A percentile compares a stretch with the other conserved stretches of the same genome.
Evolutionary conservation across 2,329 filamentous ascomycete species (phyloP).

Genomic region (Tolypocladium amazonense): DNA sequence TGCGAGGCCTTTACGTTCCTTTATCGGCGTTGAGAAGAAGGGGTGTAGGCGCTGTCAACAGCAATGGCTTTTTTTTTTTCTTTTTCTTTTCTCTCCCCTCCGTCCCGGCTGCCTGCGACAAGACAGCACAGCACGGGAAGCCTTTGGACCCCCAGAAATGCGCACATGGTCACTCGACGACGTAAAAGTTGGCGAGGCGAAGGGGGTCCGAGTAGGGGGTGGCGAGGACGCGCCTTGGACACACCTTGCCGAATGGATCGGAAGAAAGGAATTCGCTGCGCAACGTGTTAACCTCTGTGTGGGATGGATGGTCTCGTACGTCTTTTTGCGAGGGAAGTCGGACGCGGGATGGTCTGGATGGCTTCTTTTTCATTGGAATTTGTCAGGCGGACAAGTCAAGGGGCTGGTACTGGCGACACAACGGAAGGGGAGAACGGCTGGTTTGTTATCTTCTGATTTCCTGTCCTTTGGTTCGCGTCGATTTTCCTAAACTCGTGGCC

Average conservation of each 20-base stretch:
- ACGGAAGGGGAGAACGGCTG: not conserved
- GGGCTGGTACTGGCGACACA: not conserved
- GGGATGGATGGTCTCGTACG: not conserved
- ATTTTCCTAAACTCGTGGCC: not conserved
- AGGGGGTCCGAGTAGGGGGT: not conserved
- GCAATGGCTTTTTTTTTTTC: not conserved
- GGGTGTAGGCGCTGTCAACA: slow-evolving; percentile 9
- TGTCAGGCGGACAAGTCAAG: not conserved
- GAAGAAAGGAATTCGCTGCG: not conserved
- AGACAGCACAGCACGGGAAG: not conserved
- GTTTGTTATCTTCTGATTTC: slow-evolving; percentile 1
- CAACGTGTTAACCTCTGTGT: not conserved
- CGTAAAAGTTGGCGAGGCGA: not conserved
- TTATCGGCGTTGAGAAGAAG: slow-evolving; percentile 21
- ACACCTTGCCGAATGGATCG: not conserved
- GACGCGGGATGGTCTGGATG: not conserved
- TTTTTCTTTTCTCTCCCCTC: slow-evolving; percentile 3
- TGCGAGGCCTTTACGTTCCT: slow-evolving; percentile 25
- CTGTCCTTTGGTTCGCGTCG: slow-evolving; percentile 3
- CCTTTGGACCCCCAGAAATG: not conserved
- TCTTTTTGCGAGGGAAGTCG: not conserved
- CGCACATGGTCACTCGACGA: not conserved
- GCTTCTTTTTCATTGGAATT: not conserved
- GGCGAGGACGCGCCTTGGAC: slow-evolving; percentile 1
- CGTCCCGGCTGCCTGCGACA: not conserved